phyloP scores from a whole-genome alignment of 257 asterid species.

The Solanum megistacrolobum region DNA sequence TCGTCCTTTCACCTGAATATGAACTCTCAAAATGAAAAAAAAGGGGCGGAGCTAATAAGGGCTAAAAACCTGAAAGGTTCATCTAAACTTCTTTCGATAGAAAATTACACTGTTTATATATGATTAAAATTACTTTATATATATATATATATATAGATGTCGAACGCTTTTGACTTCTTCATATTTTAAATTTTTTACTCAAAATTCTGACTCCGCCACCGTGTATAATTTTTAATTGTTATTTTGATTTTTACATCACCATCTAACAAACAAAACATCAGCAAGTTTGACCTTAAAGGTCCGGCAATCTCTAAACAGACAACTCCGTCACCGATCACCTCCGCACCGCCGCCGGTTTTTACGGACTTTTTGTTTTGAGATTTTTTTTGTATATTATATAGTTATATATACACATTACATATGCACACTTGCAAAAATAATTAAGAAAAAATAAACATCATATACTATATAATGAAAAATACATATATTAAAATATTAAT shows the following conservation, averaged over 20 bases:
- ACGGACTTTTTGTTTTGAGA: background rate
- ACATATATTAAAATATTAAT: no score
- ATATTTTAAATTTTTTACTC: fast-evolving
- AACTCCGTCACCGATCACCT: background rate
- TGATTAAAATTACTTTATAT: background rate
- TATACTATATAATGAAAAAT: no score
- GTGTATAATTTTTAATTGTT: background rate
- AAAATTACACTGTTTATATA: no score
- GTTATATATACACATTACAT: background rate
- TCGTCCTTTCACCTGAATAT: fast-evolving
- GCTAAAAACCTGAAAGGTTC: fast-evolving
- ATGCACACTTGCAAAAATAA: background rate
- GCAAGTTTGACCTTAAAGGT: background rate
- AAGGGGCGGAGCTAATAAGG: background rate
- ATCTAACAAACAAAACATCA: background rate
- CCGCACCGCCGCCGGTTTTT: background rate
- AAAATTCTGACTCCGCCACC: background rate
- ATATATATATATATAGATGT: no score
- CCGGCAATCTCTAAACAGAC: background rate
- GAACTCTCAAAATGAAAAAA: background rate
- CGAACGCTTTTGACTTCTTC: background rate
- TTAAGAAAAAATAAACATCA: background rate
- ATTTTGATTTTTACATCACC: background rate
- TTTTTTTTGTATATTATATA: no score
- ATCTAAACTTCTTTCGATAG: background rate